Evolutionary conservation across 108 stramenopile species (phyloP).

Genomic region (Nannochloropsis salina): DNA sequence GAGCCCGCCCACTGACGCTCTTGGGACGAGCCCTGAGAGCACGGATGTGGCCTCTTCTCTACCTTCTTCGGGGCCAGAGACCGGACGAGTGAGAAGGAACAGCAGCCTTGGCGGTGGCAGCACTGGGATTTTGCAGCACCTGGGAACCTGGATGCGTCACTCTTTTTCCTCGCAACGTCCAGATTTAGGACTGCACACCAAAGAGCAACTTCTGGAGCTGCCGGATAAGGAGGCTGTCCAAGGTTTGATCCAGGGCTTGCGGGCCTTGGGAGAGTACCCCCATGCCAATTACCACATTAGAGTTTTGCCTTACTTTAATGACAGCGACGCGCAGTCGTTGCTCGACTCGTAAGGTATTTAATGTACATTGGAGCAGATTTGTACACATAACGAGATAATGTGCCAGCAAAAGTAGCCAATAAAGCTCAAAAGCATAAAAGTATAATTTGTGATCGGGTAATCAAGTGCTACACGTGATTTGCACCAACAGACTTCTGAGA

Average conservation of each 20-base stretch:
- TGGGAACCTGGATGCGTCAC: background rate
- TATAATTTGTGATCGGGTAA: too few relatives aligned
- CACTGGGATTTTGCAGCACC: background rate
- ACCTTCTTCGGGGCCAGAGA: background rate
- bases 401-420: too few relatives aligned
- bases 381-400: too few relatives aligned
- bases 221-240: background rate
- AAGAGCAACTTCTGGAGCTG: constrained; percentile 6
- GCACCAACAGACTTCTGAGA: too few relatives aligned
- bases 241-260: background rate
- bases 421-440: too few relatives aligned
- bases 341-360: too few relatives aligned
- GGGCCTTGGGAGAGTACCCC: background rate
- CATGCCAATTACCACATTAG: background rate
- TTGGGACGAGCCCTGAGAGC: background rate
- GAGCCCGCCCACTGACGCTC: background rate
- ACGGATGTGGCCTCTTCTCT: background rate
- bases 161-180: background rate
- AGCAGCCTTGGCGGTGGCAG: background rate
- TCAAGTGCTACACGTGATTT: too few relatives aligned
- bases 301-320: background rate
- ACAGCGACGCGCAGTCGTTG: background rate
- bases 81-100: background rate
- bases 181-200: background rate
- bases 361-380: too few relatives aligned